Conservation (phyloP, 176 grass and related monocot species). For the Dactylis glomerata region DNA sequence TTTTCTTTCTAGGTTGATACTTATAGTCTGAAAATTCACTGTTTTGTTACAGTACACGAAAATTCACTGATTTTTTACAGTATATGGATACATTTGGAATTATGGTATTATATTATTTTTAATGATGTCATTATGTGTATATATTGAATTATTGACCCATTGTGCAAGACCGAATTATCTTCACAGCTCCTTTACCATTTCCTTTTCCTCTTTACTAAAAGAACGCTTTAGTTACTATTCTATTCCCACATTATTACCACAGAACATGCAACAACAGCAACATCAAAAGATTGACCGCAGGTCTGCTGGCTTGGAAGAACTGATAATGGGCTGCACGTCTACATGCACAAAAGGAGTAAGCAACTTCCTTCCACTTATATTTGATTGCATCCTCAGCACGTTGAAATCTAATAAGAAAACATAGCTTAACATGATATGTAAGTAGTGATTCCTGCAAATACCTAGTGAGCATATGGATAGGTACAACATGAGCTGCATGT, state of each 20-base stretch:
- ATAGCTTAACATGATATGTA: background rate
- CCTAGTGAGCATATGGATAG: background rate
- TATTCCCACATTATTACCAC: slow-evolving; percentile 42
- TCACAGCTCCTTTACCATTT: slow-evolving; percentile 23
- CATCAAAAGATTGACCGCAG: slow-evolving; percentile 81
- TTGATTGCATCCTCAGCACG: background rate
- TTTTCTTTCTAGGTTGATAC: background rate
- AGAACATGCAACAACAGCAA: slow-evolving; percentile 47
- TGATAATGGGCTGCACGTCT: slow-evolving; percentile 94
- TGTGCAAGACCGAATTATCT: background rate
- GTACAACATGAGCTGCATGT: background rate
- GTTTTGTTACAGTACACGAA: background rate
- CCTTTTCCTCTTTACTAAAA: slow-evolving; percentile 31
- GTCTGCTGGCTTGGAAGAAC: slow-evolving; percentile 89
- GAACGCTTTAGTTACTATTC: slow-evolving; percentile 35
- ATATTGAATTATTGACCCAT: background rate
- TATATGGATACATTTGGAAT: background rate
- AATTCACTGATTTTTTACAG: background rate
- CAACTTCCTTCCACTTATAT: slow-evolving; percentile 25
- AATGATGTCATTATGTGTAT: background rate
- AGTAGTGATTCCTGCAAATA: background rate
- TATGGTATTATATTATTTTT: background rate
- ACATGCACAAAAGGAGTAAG: slow-evolving; percentile 86
- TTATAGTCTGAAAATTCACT: background rate
- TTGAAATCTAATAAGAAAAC: background rate